A percentile compares a stretch with the other conserved stretches of the same genome.
Conservation (phyloP, 257 asterid genomes). For the Lantana camara region DNA sequence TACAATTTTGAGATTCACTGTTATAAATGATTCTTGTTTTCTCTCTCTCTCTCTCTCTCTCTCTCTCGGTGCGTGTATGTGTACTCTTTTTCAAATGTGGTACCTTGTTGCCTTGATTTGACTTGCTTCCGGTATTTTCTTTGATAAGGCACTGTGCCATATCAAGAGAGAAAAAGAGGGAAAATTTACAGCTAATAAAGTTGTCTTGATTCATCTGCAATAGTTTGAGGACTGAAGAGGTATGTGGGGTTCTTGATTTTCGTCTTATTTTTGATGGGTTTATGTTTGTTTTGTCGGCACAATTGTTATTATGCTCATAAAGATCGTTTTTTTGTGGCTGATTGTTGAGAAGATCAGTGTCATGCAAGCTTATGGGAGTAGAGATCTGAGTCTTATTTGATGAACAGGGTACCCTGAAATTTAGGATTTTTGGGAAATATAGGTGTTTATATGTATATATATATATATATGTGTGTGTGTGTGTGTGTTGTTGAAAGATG, state of each 20-base stretch:
- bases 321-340: constrained; percentile 14
- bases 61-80: not conserved
- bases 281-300: not conserved
- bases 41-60: constrained; percentile 3
- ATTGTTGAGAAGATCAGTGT: constrained; percentile 1
- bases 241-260: constrained; percentile 18
- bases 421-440: constrained; percentile 9
- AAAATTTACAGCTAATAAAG: not conserved
- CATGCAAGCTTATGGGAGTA: constrained; percentile 6
- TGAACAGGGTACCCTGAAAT: constrained; percentile 9
- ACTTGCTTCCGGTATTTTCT: not conserved
- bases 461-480: too few relatives aligned
- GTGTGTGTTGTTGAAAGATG: too few relatives aligned
- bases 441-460: not conserved
- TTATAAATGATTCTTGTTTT: constrained; percentile 13
- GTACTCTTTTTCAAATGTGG: not conserved
- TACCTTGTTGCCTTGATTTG: not conserved
- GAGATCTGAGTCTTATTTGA: constrained; percentile 23
- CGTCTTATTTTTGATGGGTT: constrained; percentile 19
- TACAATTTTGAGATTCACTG: constrained; percentile 24
- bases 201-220: constrained; percentile 25
- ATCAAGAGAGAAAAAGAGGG: constrained; percentile 1
- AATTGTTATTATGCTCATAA: too few relatives aligned
- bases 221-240: constrained; percentile 34
- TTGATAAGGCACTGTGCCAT: constrained; percentile 7